Evolutionary conservation across 2,329 filamentous ascomycete species (phyloP), one percentile per base, ranked within the genome.

Genomic region (Huntiella abstrusa): DNA sequence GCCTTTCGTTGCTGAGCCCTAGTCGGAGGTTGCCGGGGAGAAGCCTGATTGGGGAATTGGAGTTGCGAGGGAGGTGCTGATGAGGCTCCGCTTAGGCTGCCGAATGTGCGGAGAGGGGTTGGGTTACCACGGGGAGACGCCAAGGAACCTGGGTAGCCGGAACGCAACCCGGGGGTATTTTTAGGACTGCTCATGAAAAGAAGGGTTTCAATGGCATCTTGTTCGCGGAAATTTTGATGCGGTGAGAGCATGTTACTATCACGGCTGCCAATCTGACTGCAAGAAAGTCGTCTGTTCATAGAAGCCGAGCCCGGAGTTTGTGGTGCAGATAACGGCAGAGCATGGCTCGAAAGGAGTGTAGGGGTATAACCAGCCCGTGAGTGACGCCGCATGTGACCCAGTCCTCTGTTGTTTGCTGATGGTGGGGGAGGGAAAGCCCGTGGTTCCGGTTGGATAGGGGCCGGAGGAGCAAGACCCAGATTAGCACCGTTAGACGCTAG

Each of bases 171-270:
- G 37, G 71, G 67, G 39, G 79, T 80, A 58, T 83, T 82, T 12
- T 78, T 78, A 0, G 81, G 81, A 51, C 79, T 83, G 55, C 82
- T 85, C 75, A 91, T 81, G 56, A 87, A 86, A 19, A 88, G 65
- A 17, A 91, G 62, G 1, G 81, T 80, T 56, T 87, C 83, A 41
- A 88, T 76, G 4, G 83, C 83, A 55, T 88, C 83, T 55, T 86
- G 81, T 56, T 91, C 83, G 44, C 81, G 73, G 6, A 73, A 64
- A 16, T 75, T 76, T 52, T 83, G 78, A 47, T 77, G 78, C 1
- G 78, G 77, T 28, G 80, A 82, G 51, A 77, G 76, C 4, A 81
- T 62, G 12, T 77, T 72, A 5, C 71, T 67, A 46, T 65, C 61
- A 13, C 62, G 58, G 1, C 66, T 63, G 16, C 62, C 65, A 2